Evolutionary conservation across 2,329 filamentous ascomycete species (phyloP), one percentile per base, ranked within the genome.

Genomic region (Penicillium sp.): DNA sequence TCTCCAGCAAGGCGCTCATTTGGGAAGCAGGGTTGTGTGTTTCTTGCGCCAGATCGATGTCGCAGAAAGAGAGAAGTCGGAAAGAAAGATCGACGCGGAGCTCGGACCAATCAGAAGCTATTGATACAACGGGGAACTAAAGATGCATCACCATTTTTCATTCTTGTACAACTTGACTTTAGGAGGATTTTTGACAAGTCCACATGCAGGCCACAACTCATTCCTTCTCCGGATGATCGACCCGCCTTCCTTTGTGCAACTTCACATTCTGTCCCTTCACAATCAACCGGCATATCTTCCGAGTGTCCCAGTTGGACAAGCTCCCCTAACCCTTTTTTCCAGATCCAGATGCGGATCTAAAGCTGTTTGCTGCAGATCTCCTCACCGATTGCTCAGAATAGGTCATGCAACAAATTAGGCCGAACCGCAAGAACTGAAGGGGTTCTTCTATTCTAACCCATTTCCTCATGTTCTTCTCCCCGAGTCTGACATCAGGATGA

Each of bases 1-100:
- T 97, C 78, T 99, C 93, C 50, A 99, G 82, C 29, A 98, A 84
- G 54, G 96, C 93, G 61, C 91, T 96, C 93, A 98, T 98, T 56
- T 47, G 44, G 56, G 48, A 52, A 41, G 48, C 16, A 22, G 22
- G 21, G 26, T 19, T 26, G 24, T n/a, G n/a, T 46, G 22, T 46
- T 33, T 48, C 27, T 19, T 14, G 19, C 14, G 16, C 7, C 24
- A 52, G 41, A 19, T n/a, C 19, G 27, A 21, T 27, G 24, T 27
- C 16, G 14, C 22, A 41, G 26, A 35, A 43, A 27, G 19, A 16
- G 19, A 29, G 29, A 50, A 45, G 35, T 64, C 46, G 50, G 56
- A 59, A 53, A 56, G 55, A 48, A 57, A 55, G 50, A 48, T 45
- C 44, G 51, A 55, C 52, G 22, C 29, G 50, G 48, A 64, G 63